These are phyloP conservation scores for Parmales sp. DNA, from an alignment of 108 stramenopile genomes.

Conservation along the genomic window DNA sequence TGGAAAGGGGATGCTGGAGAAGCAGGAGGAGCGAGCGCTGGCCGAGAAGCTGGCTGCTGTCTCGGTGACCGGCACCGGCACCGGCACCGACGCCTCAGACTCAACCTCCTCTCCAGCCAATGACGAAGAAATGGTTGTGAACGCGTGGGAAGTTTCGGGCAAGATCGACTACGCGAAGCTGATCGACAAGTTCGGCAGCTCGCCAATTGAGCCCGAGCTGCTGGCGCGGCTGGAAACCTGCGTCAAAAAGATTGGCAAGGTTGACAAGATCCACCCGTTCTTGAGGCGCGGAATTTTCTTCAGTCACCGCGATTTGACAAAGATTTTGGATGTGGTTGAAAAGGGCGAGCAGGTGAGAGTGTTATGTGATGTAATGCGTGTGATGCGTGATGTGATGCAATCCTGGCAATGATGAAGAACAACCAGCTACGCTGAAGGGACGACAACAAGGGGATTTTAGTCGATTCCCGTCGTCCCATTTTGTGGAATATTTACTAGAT, in stretches of 20 bases:
- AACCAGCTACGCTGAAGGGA: conserved; percentile 33
- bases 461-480: too few relatives aligned
- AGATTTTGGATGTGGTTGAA: conserved; percentile 65
- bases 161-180: conserved; percentile 93
- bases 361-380: background rate
- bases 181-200: conserved; percentile 85
- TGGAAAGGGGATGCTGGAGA: too few relatives aligned
- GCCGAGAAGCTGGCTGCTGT: too few relatives aligned
- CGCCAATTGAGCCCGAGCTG: conserved; percentile 50
- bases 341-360: conserved; percentile 26
- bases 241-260: conserved; percentile 65
- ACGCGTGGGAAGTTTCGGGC: conserved; percentile 70
- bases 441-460: too few relatives aligned
- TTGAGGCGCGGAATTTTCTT: conserved; percentile 94
- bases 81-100: too few relatives aligned
- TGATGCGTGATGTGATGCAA: background rate
- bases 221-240: conserved; percentile 55
- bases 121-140: conserved; percentile 68
- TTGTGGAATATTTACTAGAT: background rate
- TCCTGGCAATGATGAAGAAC: conserved; percentile 3
- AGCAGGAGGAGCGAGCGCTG: too few relatives aligned
- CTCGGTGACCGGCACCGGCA: too few relatives aligned
- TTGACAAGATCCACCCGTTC: conserved; percentile 79
- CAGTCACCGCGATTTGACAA: conserved; percentile 86
- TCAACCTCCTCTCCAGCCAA: too few relatives aligned